Conservation (phyloP, 257 asterid species). For the Forsythia suspensa region DNA sequence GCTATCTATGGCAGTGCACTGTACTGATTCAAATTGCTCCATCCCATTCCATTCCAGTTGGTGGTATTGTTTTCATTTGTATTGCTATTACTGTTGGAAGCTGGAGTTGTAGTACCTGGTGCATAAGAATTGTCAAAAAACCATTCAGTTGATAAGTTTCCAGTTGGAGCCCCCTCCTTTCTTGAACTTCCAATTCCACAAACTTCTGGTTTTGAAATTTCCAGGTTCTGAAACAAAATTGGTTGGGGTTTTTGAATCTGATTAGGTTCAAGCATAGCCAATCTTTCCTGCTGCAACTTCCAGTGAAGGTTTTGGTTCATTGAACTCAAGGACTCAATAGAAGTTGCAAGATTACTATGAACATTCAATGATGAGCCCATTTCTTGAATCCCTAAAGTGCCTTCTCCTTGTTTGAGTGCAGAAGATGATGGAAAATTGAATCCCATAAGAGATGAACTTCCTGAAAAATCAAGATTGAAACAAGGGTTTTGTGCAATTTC, state of each 20-base stretch:
- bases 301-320: conserved; percentile 73
- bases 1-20: conserved; percentile 45
- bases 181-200: conserved; percentile 27
- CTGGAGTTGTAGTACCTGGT: conserved; percentile 32
- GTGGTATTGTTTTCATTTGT: conserved; percentile 29
- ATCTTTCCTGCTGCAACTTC: conserved; percentile 67
- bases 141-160: conserved; percentile 65
- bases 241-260: conserved; percentile 57
- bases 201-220: conserved; percentile 34
- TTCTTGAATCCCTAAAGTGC: conserved; percentile 36
- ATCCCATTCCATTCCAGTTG: conserved; percentile 64
- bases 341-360: conserved; percentile 40
- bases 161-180: conserved; percentile 29
- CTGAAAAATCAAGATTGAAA: conserved; percentile 35
- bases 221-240: conserved; percentile 61
- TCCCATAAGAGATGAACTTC: conserved; percentile 21
- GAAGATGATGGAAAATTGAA: conserved; percentile 38
- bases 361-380: conserved; percentile 29
- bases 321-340: conserved; percentile 64
- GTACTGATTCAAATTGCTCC: conserved; percentile 57
- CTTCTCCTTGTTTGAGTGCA: conserved; percentile 29
- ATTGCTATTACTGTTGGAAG: conserved; percentile 29
- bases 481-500: conserved; percentile 31
- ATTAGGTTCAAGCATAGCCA: conserved; percentile 28
- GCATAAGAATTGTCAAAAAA: conserved; percentile 54